Conservation (phyloP, 2,329 filamentous ascomycete genomes). For the Cryphonectria carpinicola region DNA sequence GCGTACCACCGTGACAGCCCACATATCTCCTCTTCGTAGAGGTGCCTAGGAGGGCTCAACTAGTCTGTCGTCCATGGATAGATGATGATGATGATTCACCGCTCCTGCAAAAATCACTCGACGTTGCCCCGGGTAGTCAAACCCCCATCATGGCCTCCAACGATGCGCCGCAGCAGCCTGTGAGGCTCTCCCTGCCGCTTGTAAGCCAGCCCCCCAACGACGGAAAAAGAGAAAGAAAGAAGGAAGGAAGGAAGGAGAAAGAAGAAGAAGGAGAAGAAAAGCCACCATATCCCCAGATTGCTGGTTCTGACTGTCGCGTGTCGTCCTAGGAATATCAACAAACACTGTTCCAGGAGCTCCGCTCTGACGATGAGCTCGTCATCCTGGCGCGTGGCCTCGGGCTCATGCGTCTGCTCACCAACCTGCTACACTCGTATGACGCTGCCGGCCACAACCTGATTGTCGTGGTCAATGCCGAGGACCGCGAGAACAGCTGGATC, state of each 20-base stretch:
- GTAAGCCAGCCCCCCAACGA: conserved; percentile 44
- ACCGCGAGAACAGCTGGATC: conserved; percentile 95
- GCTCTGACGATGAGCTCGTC: conserved; percentile 90
- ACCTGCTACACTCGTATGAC: conserved; percentile 95
- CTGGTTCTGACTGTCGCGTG: conserved; percentile 12
- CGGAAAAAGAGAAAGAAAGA: not conserved
- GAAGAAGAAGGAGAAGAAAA: too few relatives aligned
- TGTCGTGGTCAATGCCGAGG: conserved; percentile 84
- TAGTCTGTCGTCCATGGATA: conserved; percentile 1
- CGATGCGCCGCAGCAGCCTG: conserved; percentile 62
- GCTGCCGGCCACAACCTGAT: conserved; percentile 93
- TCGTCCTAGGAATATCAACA: conserved; percentile 79
- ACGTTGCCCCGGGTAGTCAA: conserved; percentile 15
- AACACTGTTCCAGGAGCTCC: conserved; percentile 88
- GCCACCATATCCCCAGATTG: not conserved
- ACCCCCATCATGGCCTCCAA: conserved; percentile 28
- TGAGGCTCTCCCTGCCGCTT: conserved; percentile 80
- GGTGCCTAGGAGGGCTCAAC: not conserved
- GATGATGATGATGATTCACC: conserved; percentile 28
- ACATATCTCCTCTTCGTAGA: not conserved
- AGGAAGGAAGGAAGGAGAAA: too few relatives aligned
- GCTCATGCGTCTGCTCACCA: conserved; percentile 89
- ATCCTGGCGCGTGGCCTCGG: conserved; percentile 90
- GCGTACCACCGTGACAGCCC: not conserved
- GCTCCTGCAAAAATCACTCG: not conserved